phyloP scores from a whole-genome alignment of 805 yeast species.

The Lipomyces japonicus region DNA sequence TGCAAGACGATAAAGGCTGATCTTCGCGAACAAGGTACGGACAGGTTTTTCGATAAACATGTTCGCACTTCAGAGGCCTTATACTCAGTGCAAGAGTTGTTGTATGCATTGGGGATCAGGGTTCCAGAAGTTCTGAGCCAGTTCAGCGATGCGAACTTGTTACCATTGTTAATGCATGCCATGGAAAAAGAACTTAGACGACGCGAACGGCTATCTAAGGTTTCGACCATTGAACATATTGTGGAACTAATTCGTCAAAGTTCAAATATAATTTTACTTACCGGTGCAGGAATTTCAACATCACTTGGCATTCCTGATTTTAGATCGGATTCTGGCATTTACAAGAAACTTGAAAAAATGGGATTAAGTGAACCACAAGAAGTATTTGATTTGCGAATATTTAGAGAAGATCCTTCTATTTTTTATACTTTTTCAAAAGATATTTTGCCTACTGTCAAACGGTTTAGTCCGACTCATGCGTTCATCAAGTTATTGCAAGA shows the following conservation, averaged over 20 bases:
- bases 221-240: constrained; percentile 58
- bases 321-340: constrained; percentile 83
- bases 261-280: constrained; percentile 62
- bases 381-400: constrained; percentile 72
- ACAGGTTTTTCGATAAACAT: neutral
- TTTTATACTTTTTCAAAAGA: constrained; percentile 84
- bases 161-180: constrained; percentile 45
- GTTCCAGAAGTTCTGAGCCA: constrained; percentile 33
- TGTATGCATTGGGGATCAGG: constrained; percentile 23
- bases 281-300: constrained; percentile 94
- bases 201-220: constrained; percentile 52
- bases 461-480: constrained; percentile 72
- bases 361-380: constrained; percentile 86
- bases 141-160: constrained; percentile 43
- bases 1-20: neutral
- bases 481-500: constrained; percentile 72
- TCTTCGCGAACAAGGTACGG: neutral
- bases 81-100: constrained; percentile 25
- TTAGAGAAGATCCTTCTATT: constrained; percentile 69
- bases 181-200: constrained; percentile 58
- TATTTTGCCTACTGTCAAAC: constrained; percentile 66
- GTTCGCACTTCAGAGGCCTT: neutral
- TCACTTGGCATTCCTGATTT: constrained; percentile 89
- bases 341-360: constrained; percentile 60
- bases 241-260: constrained; percentile 53